Evolutionary conservation across 768 basidiomycete species (phyloP), one percentile per base, ranked within the genome.

Genomic region (Naganishia antarctica): DNA sequence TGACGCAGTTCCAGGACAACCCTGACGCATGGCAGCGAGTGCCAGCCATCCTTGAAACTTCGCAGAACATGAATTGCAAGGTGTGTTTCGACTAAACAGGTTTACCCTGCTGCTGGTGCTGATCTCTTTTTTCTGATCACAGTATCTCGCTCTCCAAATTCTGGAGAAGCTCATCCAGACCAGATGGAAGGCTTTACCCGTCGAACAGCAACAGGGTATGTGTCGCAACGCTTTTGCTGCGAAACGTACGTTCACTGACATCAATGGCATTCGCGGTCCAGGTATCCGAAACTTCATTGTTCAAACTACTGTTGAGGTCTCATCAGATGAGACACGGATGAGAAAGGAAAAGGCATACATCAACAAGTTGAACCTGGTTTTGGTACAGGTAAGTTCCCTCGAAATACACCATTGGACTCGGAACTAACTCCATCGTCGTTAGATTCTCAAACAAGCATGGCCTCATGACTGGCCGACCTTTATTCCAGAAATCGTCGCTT

Each of bases 361-460:
- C 72, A 93, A 96, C 78, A 99, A 99, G 81, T 84, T 99, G 63
- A 98, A 99, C 74, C 82, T 99, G 60, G 91, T 93, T 23, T 83
- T 99, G 49, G 91, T 99, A 61, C 91, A 94, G 81, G 92, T 90
- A 64, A 65, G 83, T 77, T 15, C 47, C 3, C 23, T 48, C 8
- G 37, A 43, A 44, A 29, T n/a, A n/a, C n/a, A n/a, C n/a, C n/a
- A n/a, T n/a, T n/a, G n/a, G n/a, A n/a, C n/a, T n/a, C n/a, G 45
- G n/a, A 32, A 13, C 40, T 47, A n/a, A 21, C 34, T 43, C 4
- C 21, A 16, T 4, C 23, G 13, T 23, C 28, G 34, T 21, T 73
- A 99, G 92, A 96, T 99, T 66, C 81, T 99, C 69, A 99, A 98
- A 80, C 96, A 98, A 81, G 96, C 97, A 77, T 99, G 96, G 96